Conservation (phyloP, 78 protist genomes). For the Dictyostelium citrinum region DNA sequence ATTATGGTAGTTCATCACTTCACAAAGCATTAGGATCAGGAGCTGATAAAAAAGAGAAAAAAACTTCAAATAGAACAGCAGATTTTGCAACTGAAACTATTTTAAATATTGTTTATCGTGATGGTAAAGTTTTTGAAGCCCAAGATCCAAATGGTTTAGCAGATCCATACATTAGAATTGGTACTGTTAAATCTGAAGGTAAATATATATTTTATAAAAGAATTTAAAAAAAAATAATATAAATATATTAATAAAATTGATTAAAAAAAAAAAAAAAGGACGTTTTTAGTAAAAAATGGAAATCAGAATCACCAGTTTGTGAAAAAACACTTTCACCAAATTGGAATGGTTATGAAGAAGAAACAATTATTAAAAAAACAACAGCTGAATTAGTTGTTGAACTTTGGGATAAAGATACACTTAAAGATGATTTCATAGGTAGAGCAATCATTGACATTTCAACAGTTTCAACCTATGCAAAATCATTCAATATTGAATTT, state of each 20-base stretch:
- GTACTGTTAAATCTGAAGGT: not conserved
- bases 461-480: not conserved
- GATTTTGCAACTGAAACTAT: not conserved
- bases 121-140: not conserved
- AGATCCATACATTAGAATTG: not conserved
- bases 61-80: not conserved
- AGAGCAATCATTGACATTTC: not conserved
- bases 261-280: not conserved
- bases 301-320: not conserved
- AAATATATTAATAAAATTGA: too few relatives aligned
- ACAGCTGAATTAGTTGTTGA: not conserved
- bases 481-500: not conserved
- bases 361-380: not conserved
- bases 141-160: not conserved
- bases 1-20: not conserved
- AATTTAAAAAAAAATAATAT: too few relatives aligned
- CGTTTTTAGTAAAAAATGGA: not conserved
- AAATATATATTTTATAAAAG: not conserved
- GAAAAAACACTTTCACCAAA: not conserved
- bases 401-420: not conserved
- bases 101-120: not conserved
- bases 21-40: not conserved
- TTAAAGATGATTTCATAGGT: not conserved
- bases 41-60: not conserved
- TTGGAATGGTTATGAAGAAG: not conserved